Base-by-base conservation (phyloP, 129 eudicot genomes). In the Erigeron canadensis region DNA sequence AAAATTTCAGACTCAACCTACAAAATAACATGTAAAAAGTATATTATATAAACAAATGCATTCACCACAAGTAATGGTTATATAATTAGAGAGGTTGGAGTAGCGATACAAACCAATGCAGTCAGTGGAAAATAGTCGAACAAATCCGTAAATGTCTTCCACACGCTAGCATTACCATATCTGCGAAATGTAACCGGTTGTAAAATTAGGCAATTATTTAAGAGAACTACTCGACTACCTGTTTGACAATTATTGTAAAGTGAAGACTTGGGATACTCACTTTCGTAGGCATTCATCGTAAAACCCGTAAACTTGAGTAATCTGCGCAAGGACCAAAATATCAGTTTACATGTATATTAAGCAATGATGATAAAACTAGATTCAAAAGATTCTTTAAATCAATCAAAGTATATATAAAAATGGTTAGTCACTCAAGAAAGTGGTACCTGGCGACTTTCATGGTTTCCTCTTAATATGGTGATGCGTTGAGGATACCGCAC, bases 301-400 rank as follows among this genome's bases (percentile, higher is more conserved):
- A 78, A 91, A 91, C 34, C 97, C 97, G 83, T 91, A 91, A 34
- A 88, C 97, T 85, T 91, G 97, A 81, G 97, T 91, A 69, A 91
- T 91, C 96, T 91, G 89, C 77, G 80, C 65, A 64, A 37, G 37
- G 8, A 69, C 6, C 6, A 10, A 8, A 47, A 15, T 10, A 12
- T 47, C 15, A 47, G 12, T 47, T 5, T 3, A 6, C 15, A 47
- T 10, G 2, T 12, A 47, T 10, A 47, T n/a, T 47, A 47, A 47
- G 34, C 34, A 1, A 23, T 23, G 34, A 23, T 23, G 34, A 23
- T 23, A 23, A 23, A 23, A 23, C 2, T 23, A 2, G 34, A 1
- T 23, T 2, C 2, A 23, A 23, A 23, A 23, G 34, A 23, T 23
- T 23, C 34, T 23, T 23, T 23, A 1, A 23, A 23, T 2, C 34